Percentiles rank a stretch among this genome's conserved stretches.
phyloP scores from a whole-genome alignment of 2,329 filamentous ascomycete genomes.

The Aspergillus carbonarius region DNA sequence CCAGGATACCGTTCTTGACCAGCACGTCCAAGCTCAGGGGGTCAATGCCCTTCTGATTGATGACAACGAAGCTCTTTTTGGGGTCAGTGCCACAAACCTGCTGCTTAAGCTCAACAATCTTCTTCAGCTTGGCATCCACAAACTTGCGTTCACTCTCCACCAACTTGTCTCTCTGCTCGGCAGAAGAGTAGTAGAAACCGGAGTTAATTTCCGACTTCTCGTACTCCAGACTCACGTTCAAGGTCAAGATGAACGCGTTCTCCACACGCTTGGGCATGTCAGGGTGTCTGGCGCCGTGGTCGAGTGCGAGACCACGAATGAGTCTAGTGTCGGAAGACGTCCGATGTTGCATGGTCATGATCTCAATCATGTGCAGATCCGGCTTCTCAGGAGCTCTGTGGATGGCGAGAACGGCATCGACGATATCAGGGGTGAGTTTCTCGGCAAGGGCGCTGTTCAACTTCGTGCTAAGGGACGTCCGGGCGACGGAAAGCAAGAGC shows the following conservation, averaged over 20 bases:
- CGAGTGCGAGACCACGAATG: slow-evolving; percentile 86
- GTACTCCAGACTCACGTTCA: slow-evolving; percentile 97
- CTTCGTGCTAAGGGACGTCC: slow-evolving; percentile 94
- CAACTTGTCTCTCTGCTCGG: slow-evolving; percentile 94
- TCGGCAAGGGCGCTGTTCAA: slow-evolving; percentile 85
- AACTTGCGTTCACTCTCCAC: slow-evolving; percentile 96
- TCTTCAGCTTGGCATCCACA: slow-evolving; percentile 92
- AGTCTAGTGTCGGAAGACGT: slow-evolving; percentile 94
- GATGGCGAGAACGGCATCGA: slow-evolving; percentile 93
- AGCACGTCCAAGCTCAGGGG: slow-evolving; percentile 92
- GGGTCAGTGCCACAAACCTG: slow-evolving; percentile 90
- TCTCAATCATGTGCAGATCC: slow-evolving; percentile 98
- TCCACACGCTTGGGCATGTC: slow-evolving; percentile 97
- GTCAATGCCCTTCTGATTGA: slow-evolving; percentile 99
- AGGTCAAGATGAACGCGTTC: slow-evolving; percentile 89
- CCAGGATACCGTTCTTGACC: slow-evolving; percentile 97
- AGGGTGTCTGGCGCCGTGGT: slow-evolving; percentile 93
- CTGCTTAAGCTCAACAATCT: slow-evolving; percentile 98
- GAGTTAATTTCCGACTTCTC: slow-evolving; percentile 99
- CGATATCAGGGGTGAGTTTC: slow-evolving; percentile 90
- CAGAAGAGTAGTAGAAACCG: slow-evolving; percentile 96
- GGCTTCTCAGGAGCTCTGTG: slow-evolving; percentile 87
- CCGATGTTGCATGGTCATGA: slow-evolving; percentile 99
- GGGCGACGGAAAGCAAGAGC: slow-evolving; percentile 85
- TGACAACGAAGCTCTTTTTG: slow-evolving; percentile 94